These are phyloP conservation scores for Poterioochromonas sp. DNA, from an alignment of 352 stramenopile genomes.

Conservation along the genomic window DNA sequence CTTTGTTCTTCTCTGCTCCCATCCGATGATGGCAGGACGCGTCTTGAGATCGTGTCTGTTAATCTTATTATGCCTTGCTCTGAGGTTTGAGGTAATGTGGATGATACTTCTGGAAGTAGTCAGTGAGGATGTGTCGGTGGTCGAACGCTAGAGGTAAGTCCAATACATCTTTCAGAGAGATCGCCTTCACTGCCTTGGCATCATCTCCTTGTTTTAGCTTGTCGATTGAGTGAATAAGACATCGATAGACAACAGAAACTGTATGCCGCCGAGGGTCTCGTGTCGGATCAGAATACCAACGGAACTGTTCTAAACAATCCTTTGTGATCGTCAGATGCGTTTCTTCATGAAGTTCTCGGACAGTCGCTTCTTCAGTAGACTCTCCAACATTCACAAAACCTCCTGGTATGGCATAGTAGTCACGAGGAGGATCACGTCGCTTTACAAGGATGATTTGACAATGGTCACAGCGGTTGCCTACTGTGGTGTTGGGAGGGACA, in stretches of 20 bases:
- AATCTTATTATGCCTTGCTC: too few relatives aligned
- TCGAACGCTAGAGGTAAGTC: conserved; percentile 16
- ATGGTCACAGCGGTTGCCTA: too few relatives aligned
- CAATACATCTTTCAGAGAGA: not conserved
- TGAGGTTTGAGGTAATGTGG: too few relatives aligned
- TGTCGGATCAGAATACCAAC: conserved; percentile 9
- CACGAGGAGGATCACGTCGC: not conserved
- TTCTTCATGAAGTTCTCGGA: conserved; percentile 22
- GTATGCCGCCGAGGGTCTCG: not conserved
- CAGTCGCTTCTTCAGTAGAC: not conserved
- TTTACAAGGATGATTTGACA: too few relatives aligned
- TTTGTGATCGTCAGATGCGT: conserved; percentile 6
- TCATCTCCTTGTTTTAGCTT: conserved; percentile 17
- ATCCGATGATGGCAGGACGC: too few relatives aligned
- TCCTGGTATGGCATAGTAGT: conserved; percentile 24
- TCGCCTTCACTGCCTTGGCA: not conserved
- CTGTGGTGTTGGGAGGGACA: too few relatives aligned
- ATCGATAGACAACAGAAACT: not conserved
- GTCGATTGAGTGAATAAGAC: not conserved
- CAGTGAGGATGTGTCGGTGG: not conserved
- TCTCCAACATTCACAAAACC: conserved; percentile 23
- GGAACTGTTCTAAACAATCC: conserved; percentile 27
- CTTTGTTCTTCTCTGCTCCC: too few relatives aligned
- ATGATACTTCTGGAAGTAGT: conserved; percentile 13
- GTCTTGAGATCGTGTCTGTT: too few relatives aligned